Evolutionary conservation across 805 yeast genomes (phyloP).

Genomic region (Lachancea sp.): DNA sequence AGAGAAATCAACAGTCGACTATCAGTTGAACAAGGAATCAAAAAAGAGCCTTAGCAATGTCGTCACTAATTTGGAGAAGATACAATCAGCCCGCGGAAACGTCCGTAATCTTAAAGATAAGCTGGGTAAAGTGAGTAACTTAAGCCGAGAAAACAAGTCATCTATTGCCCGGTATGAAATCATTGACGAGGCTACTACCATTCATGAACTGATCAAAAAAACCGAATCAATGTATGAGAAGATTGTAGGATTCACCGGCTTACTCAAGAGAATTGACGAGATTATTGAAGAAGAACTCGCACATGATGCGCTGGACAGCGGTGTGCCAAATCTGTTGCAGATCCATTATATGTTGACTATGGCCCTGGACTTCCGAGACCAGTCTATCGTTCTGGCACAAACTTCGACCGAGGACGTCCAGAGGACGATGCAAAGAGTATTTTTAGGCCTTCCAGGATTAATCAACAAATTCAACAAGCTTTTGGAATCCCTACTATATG

Average conservation of each 20-base stretch:
- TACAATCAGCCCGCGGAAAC: constrained; percentile 39
- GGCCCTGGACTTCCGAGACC: constrained; percentile 74
- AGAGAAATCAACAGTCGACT: constrained; percentile 70
- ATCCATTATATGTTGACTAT: constrained; percentile 67
- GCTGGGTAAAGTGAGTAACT: constrained; percentile 39
- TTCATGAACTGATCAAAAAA: constrained; percentile 66
- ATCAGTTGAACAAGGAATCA: constrained; percentile 67
- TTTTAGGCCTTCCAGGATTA: constrained; percentile 31
- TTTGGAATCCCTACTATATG: constrained; percentile 57
- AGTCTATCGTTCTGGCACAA: constrained; percentile 51
- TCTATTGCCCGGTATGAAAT: constrained; percentile 62
- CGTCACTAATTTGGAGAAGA: constrained; percentile 37
- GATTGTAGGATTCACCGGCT: constrained; percentile 49
- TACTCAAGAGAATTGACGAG: constrained; percentile 44
- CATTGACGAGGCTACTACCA: constrained; percentile 57
- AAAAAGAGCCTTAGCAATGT: constrained; percentile 55
- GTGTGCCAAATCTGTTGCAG: constrained; percentile 47
- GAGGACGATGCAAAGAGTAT: constrained; percentile 49
- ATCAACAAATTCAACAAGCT: constrained; percentile 58
- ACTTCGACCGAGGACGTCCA: constrained; percentile 57
- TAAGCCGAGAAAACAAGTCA: constrained; percentile 50
- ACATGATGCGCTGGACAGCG: constrained; percentile 32
- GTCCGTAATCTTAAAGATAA: constrained; percentile 45
- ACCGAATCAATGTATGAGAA: constrained; percentile 59
- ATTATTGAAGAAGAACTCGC: constrained; percentile 43